A percentile compares a stretch with the other conserved stretches of the same genome.
Evolutionary conservation across 495 filamentous ascomycete species (phyloP).

Genomic region (Articulospora tetracladia): DNA sequence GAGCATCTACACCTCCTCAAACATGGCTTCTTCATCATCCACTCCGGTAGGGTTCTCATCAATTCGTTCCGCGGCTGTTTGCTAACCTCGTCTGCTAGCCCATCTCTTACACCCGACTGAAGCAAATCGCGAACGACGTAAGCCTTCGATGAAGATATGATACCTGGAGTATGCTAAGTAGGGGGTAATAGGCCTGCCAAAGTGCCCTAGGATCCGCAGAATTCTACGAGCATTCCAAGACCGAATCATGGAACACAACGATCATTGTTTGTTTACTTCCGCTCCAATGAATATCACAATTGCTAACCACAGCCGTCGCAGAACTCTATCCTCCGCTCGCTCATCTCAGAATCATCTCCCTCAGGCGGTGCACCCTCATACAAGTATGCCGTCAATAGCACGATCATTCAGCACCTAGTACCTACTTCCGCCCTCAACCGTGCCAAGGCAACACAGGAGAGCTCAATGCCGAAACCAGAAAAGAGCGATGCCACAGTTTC

Average conservation of each 20-base stretch:
- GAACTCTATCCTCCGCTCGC: slow-evolving; percentile 80
- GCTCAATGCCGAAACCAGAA: slow-evolving; percentile 31
- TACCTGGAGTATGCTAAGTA: slow-evolving; percentile 18
- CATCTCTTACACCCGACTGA: slow-evolving; percentile 68
- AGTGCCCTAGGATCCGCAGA: slow-evolving; percentile 63
- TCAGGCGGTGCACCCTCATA: slow-evolving; percentile 50
- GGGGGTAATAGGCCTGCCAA: slow-evolving; percentile 68
- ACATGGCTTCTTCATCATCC: slow-evolving; percentile 22
- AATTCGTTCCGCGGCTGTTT: neutral
- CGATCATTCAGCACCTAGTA: slow-evolving; percentile 87
- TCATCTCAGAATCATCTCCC: slow-evolving; percentile 79
- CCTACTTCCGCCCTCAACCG: slow-evolving; percentile 51
- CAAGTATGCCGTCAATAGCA: slow-evolving; percentile 96
- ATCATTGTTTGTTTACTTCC: slow-evolving; percentile 71
- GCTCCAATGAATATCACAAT: neutral
- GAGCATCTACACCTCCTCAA: neutral
- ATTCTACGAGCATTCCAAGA: slow-evolving; percentile 77
- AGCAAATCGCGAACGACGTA: slow-evolving; percentile 81
- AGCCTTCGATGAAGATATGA: slow-evolving; percentile 18
- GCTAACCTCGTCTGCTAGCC: slow-evolving; percentile 49
- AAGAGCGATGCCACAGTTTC: slow-evolving; percentile 30
- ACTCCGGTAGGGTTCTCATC: slow-evolving; percentile 16
- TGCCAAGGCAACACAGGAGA: slow-evolving; percentile 35
- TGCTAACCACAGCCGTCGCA: slow-evolving; percentile 30
- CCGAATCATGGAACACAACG: slow-evolving; percentile 77